A percentile compares a stretch with the other conserved stretches of the same genome.
Conservation (phyloP, 345 rosid genomes). For the Theobroma cacao region DNA sequence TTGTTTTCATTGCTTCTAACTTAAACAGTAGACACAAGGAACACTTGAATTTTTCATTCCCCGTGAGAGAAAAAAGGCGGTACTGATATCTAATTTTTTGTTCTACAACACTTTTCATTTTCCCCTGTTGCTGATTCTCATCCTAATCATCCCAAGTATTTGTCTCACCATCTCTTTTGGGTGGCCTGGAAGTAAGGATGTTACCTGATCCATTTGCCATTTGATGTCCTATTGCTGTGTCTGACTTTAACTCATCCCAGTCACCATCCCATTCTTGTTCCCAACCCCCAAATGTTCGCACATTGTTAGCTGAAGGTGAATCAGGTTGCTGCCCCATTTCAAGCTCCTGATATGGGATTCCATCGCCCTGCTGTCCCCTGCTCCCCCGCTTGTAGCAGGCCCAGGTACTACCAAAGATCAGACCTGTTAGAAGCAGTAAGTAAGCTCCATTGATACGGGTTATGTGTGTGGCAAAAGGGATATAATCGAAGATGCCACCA, state of each 20-base stretch:
- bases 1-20: neutral
- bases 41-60: neutral
- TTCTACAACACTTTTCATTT: neutral
- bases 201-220: conserved; percentile 41
- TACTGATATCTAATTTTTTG: neutral
- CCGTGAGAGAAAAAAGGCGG: neutral
- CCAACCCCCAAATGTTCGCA: conserved; percentile 56
- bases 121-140: too few species aligned
- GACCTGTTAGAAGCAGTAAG: conserved; percentile 38
- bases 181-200: conserved; percentile 51
- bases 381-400: conserved; percentile 48
- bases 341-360: conserved; percentile 54
- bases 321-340: conserved; percentile 50
- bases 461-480: conserved; percentile 34
- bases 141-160: conserved; percentile 51
- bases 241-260: conserved; percentile 58
- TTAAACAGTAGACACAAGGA: neutral
- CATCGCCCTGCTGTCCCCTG: conserved; percentile 32
- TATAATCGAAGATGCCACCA: conserved; percentile 29
- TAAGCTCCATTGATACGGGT: conserved; percentile 62
- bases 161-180: conserved; percentile 51
- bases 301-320: conserved; percentile 27
- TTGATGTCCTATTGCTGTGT: conserved; percentile 37
- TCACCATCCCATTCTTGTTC: conserved; percentile 71
- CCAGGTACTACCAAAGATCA: conserved; percentile 39